Evolutionary conservation across 257 asterid species (phyloP).

Genomic region (Henckelia pumila): DNA sequence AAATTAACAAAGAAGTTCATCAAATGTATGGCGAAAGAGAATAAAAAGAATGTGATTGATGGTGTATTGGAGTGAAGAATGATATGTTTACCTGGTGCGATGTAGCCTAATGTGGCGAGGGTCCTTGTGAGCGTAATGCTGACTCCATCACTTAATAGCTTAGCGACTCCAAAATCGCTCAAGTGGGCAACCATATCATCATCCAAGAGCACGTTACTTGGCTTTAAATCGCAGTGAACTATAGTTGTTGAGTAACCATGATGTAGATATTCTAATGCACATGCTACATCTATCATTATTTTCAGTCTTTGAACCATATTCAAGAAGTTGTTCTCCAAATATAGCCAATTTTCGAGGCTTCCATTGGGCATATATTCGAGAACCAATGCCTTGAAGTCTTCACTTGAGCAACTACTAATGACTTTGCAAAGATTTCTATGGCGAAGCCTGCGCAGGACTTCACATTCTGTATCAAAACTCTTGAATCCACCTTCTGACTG

Average conservation of each 20-base stretch:
- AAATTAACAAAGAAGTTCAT: not conserved
- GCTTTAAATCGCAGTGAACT: conserved; percentile 31
- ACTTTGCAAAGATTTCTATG: conserved; percentile 30
- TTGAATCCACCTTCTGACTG: conserved; percentile 17
- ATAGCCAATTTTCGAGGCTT: conserved; percentile 31
- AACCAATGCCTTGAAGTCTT: conserved; percentile 30
- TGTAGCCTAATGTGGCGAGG: conserved; percentile 25
- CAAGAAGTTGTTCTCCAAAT: conserved; percentile 17
- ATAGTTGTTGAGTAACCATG: conserved; percentile 20
- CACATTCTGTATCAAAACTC: conserved; percentile 27
- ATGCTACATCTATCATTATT: conserved; percentile 24
- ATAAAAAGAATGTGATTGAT: not conserved
- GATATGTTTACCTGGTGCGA: conserved; percentile 24
- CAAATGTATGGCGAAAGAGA: too few species aligned
- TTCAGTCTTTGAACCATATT: conserved; percentile 20
- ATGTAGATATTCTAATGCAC: conserved; percentile 31
- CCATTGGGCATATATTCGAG: conserved; percentile 31
- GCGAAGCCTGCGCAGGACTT: conserved; percentile 25
- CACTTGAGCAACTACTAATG: conserved; percentile 25
- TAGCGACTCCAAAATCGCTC: conserved; percentile 29
- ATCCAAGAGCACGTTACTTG: conserved; percentile 27
- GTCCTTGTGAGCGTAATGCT: conserved; percentile 19
- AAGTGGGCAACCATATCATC: conserved; percentile 19
- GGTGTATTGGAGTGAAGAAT: not conserved
- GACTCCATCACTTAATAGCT: conserved; percentile 16